A percentile compares a stretch with the other conserved stretches of the same genome.
These are phyloP conservation scores for Blumeria hordei DNA, from an alignment of 2,329 filamentous ascomycete genomes.

Conservation along the genomic window DNA sequence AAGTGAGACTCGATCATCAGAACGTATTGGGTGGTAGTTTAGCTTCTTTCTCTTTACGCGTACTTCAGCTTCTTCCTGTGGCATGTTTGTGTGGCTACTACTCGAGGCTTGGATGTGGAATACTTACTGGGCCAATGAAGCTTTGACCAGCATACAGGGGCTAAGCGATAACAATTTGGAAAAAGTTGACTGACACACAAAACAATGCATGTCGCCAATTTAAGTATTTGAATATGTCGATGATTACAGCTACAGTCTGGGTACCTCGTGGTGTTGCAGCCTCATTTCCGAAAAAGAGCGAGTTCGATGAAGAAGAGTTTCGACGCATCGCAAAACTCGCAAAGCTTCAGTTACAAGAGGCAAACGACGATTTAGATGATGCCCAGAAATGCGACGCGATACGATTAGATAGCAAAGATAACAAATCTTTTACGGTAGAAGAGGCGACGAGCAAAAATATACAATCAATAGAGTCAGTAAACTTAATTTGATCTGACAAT, in stretches of 20 bases:
- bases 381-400: conserved; percentile 15
- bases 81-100: conserved; percentile 13
- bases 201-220: background rate
- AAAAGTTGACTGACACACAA: background rate
- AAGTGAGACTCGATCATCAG: conserved; percentile 28
- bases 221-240: conserved; percentile 15
- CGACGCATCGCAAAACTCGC: conserved; percentile 32
- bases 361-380: conserved; percentile 60
- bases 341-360: conserved; percentile 53
- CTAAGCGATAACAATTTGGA: conserved; percentile 1
- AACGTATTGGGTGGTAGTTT: conserved; percentile 29
- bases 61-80: conserved; percentile 16
- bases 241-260: conserved; percentile 35
- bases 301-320: conserved; percentile 33
- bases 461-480: conserved; percentile 19
- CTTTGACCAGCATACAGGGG: background rate
- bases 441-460: conserved; percentile 11
- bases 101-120: no score
- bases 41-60: conserved; percentile 42
- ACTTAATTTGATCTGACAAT: background rate
- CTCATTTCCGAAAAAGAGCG: conserved; percentile 31
- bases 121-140: background rate
- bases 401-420: conserved; percentile 16
- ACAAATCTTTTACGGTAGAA: conserved; percentile 15
- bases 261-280: conserved; percentile 33